Conservation (phyloP, 1,139 yeast genomes). For the Geotrichum bryndzae region DNA sequence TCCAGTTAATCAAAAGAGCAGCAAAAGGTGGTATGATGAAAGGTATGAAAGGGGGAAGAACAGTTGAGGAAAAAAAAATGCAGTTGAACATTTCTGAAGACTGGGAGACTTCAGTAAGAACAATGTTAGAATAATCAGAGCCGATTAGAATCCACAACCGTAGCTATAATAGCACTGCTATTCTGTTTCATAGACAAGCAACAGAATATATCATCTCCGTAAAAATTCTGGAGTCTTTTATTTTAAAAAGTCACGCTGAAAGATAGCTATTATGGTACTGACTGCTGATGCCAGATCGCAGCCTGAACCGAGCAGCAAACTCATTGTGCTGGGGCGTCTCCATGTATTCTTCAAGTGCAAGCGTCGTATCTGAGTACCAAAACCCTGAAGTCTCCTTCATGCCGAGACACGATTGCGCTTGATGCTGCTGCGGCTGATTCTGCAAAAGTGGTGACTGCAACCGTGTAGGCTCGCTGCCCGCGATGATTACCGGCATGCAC, state of each 20-base stretch:
- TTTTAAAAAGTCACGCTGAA: background rate
- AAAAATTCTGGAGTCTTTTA: background rate
- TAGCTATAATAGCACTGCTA: background rate
- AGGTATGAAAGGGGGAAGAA: background rate
- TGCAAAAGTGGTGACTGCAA: background rate
- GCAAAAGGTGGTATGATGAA: background rate
- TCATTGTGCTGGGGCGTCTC: background rate
- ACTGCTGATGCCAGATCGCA: background rate
- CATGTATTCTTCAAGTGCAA: conserved; percentile 63
- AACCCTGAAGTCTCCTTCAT: conserved; percentile 40
- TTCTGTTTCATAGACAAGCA: background rate
- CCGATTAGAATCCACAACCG: background rate
- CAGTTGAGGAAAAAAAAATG: background rate
- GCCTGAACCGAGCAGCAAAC: background rate
- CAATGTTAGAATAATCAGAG: background rate
- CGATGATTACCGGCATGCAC: background rate
- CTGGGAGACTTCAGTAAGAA: too few species aligned
- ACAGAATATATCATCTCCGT: too few species aligned
- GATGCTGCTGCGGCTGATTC: background rate
- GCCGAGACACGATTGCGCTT: background rate
- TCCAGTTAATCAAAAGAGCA: too few species aligned
- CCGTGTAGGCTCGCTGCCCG: background rate
- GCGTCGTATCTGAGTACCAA: conserved; percentile 79
- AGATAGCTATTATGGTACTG: background rate
- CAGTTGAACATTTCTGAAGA: background rate